Conservation (phyloP, 768 basidiomycete genomes). For the Mycena vitilis region DNA sequence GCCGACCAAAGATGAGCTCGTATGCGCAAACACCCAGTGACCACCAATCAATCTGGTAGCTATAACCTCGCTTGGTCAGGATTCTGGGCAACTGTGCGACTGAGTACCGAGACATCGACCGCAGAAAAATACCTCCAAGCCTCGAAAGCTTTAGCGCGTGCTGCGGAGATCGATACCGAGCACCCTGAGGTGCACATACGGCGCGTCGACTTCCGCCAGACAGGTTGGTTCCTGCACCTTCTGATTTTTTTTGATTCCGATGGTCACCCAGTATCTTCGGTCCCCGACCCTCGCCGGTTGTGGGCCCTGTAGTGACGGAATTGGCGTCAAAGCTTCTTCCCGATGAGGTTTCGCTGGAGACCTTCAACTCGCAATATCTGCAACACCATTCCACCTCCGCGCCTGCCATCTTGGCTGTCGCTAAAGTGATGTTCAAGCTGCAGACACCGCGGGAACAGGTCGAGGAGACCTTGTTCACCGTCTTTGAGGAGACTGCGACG, state of each 20-base stretch:
- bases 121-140: slow-evolving; percentile 88
- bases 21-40: slow-evolving; percentile 94
- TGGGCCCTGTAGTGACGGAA: slow-evolving; percentile 63
- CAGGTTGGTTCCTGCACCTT: slow-evolving; percentile 52
- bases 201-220: slow-evolving; percentile 69
- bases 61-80: slow-evolving; percentile 92
- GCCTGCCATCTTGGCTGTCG: slow-evolving; percentile 69
- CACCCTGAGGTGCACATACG: slow-evolving; percentile 80
- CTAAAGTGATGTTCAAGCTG: slow-evolving; percentile 64
- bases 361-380: slow-evolving; percentile 81
- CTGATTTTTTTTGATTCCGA: slow-evolving; percentile 15
- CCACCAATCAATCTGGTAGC: slow-evolving; percentile 97
- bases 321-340: slow-evolving; percentile 66
- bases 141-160: slow-evolving; percentile 70
- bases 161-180: slow-evolving; percentile 62
- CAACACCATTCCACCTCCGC: slow-evolving; percentile 68
- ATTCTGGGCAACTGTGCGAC: slow-evolving; percentile 57
- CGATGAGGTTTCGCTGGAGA: slow-evolving; percentile 64
- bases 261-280: slow-evolving; percentile 53
- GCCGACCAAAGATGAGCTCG: slow-evolving; percentile 90
- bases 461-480: slow-evolving; percentile 66
- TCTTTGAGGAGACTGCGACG: slow-evolving; percentile 54
- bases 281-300: slow-evolving; percentile 55
- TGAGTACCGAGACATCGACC: too few species aligned
- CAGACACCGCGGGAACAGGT: slow-evolving; percentile 66